Percentiles rank a stretch among this genome's conserved stretches.
phyloP scores from a whole-genome alignment of 2,329 filamentous ascomycete species.

The Pleomassaria siparia region DNA sequence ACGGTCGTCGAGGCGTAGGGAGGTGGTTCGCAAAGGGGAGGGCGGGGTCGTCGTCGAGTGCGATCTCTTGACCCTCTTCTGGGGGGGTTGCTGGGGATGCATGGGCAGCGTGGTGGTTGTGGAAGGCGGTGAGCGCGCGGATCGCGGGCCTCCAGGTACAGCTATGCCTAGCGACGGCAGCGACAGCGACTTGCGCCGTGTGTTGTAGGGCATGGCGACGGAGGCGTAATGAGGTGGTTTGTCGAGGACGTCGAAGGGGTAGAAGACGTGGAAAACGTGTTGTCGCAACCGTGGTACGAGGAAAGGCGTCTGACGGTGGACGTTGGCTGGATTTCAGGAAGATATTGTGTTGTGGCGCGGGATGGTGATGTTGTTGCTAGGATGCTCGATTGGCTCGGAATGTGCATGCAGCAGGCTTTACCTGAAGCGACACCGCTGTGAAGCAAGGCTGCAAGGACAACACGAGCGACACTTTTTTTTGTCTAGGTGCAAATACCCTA shows the following conservation, averaged over 20 bases:
- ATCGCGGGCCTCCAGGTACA: constrained; percentile 59
- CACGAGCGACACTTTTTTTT: constrained; percentile 35
- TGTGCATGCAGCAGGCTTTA: constrained; percentile 31
- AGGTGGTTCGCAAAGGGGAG: constrained; percentile 47
- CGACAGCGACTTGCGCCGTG: constrained; percentile 91
- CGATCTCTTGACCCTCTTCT: constrained; percentile 72
- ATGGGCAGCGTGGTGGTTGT: constrained; percentile 49
- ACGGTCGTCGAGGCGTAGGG: constrained; percentile 52
- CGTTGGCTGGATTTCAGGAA: neutral
- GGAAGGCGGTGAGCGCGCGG: constrained; percentile 57
- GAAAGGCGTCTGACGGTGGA: constrained; percentile 7
- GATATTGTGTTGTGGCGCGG: constrained; percentile 29
- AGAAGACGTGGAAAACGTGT: constrained; percentile 9
- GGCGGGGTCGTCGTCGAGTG: constrained; percentile 56
- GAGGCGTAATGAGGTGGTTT: constrained; percentile 65
- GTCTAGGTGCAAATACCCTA: constrained; percentile 12
- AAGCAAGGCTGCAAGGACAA: constrained; percentile 37
- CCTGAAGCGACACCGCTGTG: constrained; percentile 29
- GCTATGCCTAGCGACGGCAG: constrained; percentile 91
- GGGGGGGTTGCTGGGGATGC: constrained; percentile 56
- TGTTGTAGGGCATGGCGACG: constrained; percentile 84
- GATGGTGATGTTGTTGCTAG: constrained; percentile 33
- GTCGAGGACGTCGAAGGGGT: constrained; percentile 72
- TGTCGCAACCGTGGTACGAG: constrained; percentile 8
- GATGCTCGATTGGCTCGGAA: constrained; percentile 39